A percentile compares a stretch with the other conserved stretches of the same genome.
phyloP scores from a whole-genome alignment of 768 basidiomycete genomes.

The Hemileccinum impolitum region DNA sequence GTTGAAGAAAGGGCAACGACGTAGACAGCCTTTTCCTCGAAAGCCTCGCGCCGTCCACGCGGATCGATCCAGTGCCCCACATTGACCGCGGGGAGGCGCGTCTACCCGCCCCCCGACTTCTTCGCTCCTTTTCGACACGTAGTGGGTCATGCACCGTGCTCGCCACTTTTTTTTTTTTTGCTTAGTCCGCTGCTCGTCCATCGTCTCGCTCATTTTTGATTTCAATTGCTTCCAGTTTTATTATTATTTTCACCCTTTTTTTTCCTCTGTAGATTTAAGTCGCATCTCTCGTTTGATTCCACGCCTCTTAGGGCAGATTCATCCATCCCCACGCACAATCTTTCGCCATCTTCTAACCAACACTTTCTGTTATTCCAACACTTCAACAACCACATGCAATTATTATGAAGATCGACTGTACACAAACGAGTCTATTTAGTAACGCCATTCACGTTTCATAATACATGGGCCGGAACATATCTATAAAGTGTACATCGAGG shows the following conservation, averaged over 20 bases:
- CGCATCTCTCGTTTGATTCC: background rate
- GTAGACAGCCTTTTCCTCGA: constrained; percentile 1
- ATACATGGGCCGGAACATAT: constrained; percentile 2
- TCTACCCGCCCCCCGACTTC: background rate
- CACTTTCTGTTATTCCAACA: constrained; percentile 2
- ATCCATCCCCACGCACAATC: constrained; percentile 7
- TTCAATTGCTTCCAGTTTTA: background rate
- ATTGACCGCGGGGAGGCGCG: background rate
- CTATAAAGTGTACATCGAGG: background rate
- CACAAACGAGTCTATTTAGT: constrained; percentile 11
- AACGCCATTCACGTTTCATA: constrained; percentile 2
- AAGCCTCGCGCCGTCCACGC: constrained; percentile 12
- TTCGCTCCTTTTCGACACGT: background rate
- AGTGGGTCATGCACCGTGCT: background rate
- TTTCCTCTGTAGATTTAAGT: constrained; percentile 11
- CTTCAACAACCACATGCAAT: background rate
- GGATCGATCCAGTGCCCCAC: constrained; percentile 12
- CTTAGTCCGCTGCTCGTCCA: background rate
- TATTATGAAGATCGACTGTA: constrained; percentile 8
- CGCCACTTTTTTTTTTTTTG: background rate
- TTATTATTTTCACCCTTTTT: background rate
- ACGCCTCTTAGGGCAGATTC: background rate
- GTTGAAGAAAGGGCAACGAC: background rate
- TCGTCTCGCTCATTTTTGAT: background rate
- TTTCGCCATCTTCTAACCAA: constrained; percentile 7